phyloP scores from a whole-genome alignment of 2,329 filamentous ascomycete species.

The Monosporascus sp. region DNA sequence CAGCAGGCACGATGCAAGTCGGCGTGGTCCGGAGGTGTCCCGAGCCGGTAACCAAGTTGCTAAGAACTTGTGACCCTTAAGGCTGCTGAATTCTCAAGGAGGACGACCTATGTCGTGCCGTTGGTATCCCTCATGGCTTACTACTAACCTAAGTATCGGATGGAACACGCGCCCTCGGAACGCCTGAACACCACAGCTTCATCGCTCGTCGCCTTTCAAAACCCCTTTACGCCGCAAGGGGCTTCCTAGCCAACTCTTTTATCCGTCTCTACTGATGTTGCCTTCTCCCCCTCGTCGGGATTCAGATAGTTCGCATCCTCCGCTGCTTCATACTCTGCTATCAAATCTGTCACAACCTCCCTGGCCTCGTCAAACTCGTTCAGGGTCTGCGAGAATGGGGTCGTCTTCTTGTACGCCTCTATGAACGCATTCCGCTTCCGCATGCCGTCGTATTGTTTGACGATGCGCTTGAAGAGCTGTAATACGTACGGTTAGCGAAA shows the following conservation, averaged over 20 bases:
- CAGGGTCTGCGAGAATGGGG: conserved; percentile 85
- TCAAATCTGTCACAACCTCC: conserved; percentile 85
- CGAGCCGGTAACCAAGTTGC: neutral
- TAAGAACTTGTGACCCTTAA: neutral
- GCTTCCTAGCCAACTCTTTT: conserved; percentile 37
- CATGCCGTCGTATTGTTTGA: conserved; percentile 88
- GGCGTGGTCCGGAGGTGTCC: neutral
- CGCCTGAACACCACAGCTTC: too few species aligned
- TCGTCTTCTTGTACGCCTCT: conserved; percentile 93
- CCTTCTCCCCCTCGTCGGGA: conserved; percentile 56
- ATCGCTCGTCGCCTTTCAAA: too few species aligned
- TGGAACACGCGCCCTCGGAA: too few species aligned
- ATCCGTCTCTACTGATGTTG: conserved; percentile 49
- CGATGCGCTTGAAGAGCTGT: conserved; percentile 85
- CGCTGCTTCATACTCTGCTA: conserved; percentile 92
- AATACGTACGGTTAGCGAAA: conserved; percentile 1
- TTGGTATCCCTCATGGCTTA: too few species aligned
- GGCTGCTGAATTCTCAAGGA: too few species aligned
- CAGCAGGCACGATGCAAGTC: too few species aligned
- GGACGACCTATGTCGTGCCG: too few species aligned
- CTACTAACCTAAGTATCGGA: too few species aligned
- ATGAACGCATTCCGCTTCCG: conserved; percentile 96
- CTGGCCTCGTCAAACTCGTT: conserved; percentile 93
- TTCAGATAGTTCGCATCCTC: conserved; percentile 88
- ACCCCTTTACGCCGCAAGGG: too few species aligned